A percentile compares a stretch with the other conserved stretches of the same genome.
phyloP scores from a whole-genome alignment of 345 rosid species.

The Arabidopsis thaliana region DNA sequence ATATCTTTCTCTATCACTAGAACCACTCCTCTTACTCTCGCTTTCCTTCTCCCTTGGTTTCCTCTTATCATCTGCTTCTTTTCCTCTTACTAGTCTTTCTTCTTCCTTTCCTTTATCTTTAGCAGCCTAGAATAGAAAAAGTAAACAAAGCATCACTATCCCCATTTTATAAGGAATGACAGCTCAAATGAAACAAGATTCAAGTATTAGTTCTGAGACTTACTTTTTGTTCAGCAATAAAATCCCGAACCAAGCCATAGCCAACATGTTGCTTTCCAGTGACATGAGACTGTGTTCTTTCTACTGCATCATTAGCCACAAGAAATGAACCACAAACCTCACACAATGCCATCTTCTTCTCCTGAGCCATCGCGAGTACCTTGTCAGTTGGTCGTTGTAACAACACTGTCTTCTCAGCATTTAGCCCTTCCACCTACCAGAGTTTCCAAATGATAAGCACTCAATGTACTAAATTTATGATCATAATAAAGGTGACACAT shows the following conservation, averaged over 20 bases:
- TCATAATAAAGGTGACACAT: slow-evolving; percentile 2
- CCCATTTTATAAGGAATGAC: slow-evolving; percentile 19
- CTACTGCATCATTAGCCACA: slow-evolving; percentile 93
- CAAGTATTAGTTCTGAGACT: slow-evolving; percentile 28
- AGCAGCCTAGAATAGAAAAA: slow-evolving; percentile 57
- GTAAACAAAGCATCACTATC: slow-evolving; percentile 10
- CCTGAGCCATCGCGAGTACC: slow-evolving; percentile 75
- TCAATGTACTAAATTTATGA: slow-evolving; percentile 11
- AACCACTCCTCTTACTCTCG: slow-evolving; percentile 67
- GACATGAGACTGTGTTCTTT: slow-evolving; percentile 97
- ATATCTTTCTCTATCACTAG: slow-evolving; percentile 71
- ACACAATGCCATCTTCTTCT: slow-evolving; percentile 96
- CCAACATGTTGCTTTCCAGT: slow-evolving; percentile 98
- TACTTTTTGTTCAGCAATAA: slow-evolving; percentile 79
- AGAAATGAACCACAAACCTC: slow-evolving; percentile 99
- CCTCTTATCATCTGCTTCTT: slow-evolving; percentile 79
- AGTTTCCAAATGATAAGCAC: slow-evolving; percentile 19
- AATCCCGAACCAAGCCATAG: slow-evolving; percentile 96
- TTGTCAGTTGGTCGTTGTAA: slow-evolving; percentile 75
- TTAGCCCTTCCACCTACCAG: slow-evolving; percentile 82
- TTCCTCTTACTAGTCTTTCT: slow-evolving; percentile 79
- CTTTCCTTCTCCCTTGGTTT: slow-evolving; percentile 76
- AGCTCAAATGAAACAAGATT: slow-evolving; percentile 11
- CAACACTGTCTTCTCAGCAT: slow-evolving; percentile 72
- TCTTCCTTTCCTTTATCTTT: slow-evolving; percentile 89